Base-by-base conservation (phyloP, 352 stramenopile species). In the Phytophthora vignae region DNA sequence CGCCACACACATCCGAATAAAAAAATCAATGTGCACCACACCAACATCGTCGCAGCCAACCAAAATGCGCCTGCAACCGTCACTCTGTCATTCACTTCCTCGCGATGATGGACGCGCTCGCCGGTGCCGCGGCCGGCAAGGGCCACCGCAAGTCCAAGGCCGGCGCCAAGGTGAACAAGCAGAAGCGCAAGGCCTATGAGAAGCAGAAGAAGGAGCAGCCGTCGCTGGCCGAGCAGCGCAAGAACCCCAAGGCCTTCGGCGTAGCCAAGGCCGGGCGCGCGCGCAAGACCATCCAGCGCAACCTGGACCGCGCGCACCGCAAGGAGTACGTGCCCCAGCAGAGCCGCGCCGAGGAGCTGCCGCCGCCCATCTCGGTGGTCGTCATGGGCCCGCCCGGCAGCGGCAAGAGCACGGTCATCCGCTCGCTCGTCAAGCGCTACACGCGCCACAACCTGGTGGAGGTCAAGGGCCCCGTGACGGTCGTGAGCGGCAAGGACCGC, bases 351-450 rank as follows among this genome's bases (percentile, higher is more conserved):
- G 88, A 95, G 52, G 92, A 98, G 36, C 78, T 95, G 21, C 87
- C 94, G 50, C 98, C 98, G 52, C 98, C 98, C 1, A 87, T 98
- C 42, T 90, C 98, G 15, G 93, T 99, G 27, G 97, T 99, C 2
- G 97, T 99, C 52, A 99, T 99, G 91, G 98, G 98, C 9, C 98
- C 98, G 0, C 88, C 88, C 0, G 93, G 95, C 11, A 98, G 97
- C 31, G 98, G 98, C 14, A 99, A 99, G 75, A 98, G 89, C 8
- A 99, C 98, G 0, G 86, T 99, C 17, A 99, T 99, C 71, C 91
- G 97, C 15, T 84, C 95, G 25, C 81, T 99, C 7, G 98, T 99
- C 36, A 99, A 99, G 84, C 87, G 98, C n/a, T 99, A 99, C 85
- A 99, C 98, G 59, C 98, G 97, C 59, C 96, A 99, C 82, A 99